Base-by-base conservation (phyloP, 805 yeast species). In the Debaryomyces maramus region DNA sequence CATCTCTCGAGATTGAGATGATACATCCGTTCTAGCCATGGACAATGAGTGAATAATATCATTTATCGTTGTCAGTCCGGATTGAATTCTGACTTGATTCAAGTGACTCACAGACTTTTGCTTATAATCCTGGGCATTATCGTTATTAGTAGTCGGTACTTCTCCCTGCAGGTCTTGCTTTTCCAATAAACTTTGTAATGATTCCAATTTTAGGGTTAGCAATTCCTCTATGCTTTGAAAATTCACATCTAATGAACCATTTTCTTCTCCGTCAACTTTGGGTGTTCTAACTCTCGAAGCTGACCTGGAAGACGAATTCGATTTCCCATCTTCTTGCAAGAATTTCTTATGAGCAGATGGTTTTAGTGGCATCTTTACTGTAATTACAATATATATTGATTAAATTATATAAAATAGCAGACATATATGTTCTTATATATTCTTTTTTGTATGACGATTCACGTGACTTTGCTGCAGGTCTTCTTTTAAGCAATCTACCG, bases 1-100 rank as follows among this genome's bases (percentile, higher is more conserved):
- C 44, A 74, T 48, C 48, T 77, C 80, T 41, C 81, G 55, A 6
- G 77, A 69, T 24, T 55, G 61, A 1, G 77, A 60, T 24, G 76
- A 68, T 3, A 78, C 74, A 41, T 67, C 71, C 13, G 70, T 60
- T 41, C 81, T 51, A 0, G 76, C 56, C 27, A 57, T 53, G 3
- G 57, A 54, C 45, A 77, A 61, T 0, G 79, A 69, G 8, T 52
- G 42, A 5, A 78, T 66, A 22, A 78, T 66, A 35, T 77, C 80
- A 23, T 61, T 64, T 18, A 76, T 66, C 2, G 75, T 55, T 7
- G 69, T 61, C 14, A 58, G 41, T 32, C 60, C 61, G 1, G 68
- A 59, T 34, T 64, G 65, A 39, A 69, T 67, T 24, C 69, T 45
- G 10, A 58, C 48, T 47, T 56, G 60, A 43, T 66, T 70, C 48